Evolutionary conservation across 164 flowering plant genomes (phyloP).

Genomic region (Macadamia tetraphylla): DNA sequence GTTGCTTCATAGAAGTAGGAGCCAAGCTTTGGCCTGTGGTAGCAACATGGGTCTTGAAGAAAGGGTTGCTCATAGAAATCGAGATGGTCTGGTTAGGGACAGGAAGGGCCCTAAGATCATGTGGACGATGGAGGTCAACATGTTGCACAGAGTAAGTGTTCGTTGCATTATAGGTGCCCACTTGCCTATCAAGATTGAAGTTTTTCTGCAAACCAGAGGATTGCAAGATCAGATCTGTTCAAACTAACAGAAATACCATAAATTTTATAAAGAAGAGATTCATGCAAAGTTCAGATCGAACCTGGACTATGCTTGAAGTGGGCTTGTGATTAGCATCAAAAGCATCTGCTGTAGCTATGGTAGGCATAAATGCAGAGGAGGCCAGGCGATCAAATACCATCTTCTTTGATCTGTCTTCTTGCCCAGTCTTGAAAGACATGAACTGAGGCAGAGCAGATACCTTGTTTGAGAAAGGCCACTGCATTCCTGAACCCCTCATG

Average conservation of each 20-base stretch:
- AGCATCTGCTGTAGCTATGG: conserved; percentile 24
- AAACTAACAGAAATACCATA: not conserved
- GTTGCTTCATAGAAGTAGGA: conserved; percentile 28
- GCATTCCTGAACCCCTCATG: conserved; percentile 30
- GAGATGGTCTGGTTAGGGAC: conserved; percentile 35
- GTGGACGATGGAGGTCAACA: conserved; percentile 23
- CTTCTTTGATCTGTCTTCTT: conserved; percentile 42
- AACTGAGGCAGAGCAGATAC: conserved; percentile 41
- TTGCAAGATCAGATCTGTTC: not conserved
- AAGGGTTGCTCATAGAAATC: conserved; percentile 38
- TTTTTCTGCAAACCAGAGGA: conserved; percentile 25
- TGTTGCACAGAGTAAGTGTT: conserved; percentile 31
- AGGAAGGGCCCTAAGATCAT: conserved; percentile 34
- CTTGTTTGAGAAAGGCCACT: conserved; percentile 52
- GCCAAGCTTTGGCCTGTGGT: conserved; percentile 28
- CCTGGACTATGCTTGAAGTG: conserved; percentile 32
- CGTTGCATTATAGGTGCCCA: conserved; percentile 26
- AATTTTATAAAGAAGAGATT: not conserved
- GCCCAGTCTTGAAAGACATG: conserved; percentile 34
- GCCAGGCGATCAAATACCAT: conserved; percentile 24
- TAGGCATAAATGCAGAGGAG: conserved; percentile 30
- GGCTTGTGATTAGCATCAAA: conserved; percentile 24
- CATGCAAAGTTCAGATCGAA: conserved; percentile 8
- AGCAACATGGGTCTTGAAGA: conserved; percentile 37
- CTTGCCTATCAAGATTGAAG: conserved; percentile 32